Evolutionary conservation across 2,329 filamentous ascomycete species (phyloP).

Genomic region (Aspergillus vadensis): DNA sequence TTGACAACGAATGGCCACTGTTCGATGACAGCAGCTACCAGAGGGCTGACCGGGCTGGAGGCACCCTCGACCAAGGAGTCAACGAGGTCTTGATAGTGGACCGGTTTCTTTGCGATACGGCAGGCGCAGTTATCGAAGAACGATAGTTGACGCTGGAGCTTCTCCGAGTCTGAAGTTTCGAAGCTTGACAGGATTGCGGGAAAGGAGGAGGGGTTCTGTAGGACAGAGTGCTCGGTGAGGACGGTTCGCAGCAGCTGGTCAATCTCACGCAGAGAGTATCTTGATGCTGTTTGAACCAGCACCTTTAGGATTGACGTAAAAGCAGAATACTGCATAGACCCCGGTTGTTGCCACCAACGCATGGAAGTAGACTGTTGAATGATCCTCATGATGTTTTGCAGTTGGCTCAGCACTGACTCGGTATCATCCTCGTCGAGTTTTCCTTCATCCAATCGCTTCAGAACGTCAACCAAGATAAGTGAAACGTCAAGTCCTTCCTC

Average conservation of each 20-base stretch:
- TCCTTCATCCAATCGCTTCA: slow-evolving; percentile 61
- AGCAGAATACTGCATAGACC: slow-evolving; percentile 45
- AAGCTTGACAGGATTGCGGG: slow-evolving; percentile 43
- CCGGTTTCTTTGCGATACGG: slow-evolving; percentile 72
- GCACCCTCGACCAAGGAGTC: slow-evolving; percentile 42
- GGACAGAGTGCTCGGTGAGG: slow-evolving; percentile 40
- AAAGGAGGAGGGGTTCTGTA: slow-evolving; percentile 40
- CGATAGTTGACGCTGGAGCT: slow-evolving; percentile 54
- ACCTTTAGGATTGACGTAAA: slow-evolving; percentile 46
- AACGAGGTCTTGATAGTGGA: slow-evolving; percentile 71
- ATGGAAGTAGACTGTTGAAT: slow-evolving; percentile 79
- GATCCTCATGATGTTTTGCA: slow-evolving; percentile 79
- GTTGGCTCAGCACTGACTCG: slow-evolving; percentile 67
- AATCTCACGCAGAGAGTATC: slow-evolving; percentile 37
- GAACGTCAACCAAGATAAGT: slow-evolving; percentile 67
- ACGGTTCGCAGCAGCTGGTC: slow-evolving; percentile 38
- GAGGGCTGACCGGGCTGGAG: slow-evolving; percentile 57
- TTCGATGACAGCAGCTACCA: slow-evolving; percentile 71
- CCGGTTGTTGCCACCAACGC: slow-evolving; percentile 79
- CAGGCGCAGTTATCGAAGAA: slow-evolving; percentile 84
- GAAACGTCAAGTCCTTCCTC: slow-evolving; percentile 89
- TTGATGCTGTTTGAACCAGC: slow-evolving; percentile 33
- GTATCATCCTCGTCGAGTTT: slow-evolving; percentile 51
- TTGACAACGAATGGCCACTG: slow-evolving; percentile 72
- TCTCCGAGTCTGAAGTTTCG: slow-evolving; percentile 33